Conservation (phyloP, 140 eudicot species). For the Cichorium intybus region DNA sequence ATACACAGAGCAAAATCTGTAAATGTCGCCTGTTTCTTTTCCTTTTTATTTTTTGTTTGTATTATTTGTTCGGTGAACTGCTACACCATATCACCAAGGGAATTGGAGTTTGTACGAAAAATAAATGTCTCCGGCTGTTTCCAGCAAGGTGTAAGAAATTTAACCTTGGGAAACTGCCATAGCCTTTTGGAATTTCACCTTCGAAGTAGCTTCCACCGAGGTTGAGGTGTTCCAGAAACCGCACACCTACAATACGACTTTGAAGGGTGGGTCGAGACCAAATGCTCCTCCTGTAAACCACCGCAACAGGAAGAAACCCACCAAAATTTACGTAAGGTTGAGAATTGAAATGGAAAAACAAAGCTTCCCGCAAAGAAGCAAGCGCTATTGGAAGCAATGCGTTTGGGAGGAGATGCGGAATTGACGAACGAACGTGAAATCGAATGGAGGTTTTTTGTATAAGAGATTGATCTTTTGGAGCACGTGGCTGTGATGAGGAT, state of each 20-base stretch:
- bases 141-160: slow-evolving; percentile 70
- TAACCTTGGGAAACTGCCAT: slow-evolving; percentile 48
- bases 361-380: slow-evolving; percentile 7
- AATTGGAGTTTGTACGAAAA: no score
- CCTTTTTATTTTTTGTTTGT: no score
- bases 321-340: no score
- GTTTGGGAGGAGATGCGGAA: not conserved
- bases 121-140: no score
- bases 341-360: not conserved
- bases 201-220: slow-evolving; percentile 90
- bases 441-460: not conserved
- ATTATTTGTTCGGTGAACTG: no score
- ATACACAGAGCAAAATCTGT: no score
- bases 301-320: no score
- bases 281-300: no score
- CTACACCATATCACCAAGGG: no score
- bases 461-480: not conserved
- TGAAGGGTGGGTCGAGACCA: no score
- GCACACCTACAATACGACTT: slow-evolving; percentile 35
- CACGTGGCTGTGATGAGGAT: slow-evolving; percentile 28
- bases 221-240: slow-evolving; percentile 61
- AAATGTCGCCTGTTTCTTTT: no score
- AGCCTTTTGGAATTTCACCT: slow-evolving; percentile 60
- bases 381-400: slow-evolving; percentile 4
- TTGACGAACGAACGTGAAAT: not conserved